Base-by-base conservation (phyloP, 2,329 filamentous ascomycete species). In the Fusarium keratoplasticum region DNA sequence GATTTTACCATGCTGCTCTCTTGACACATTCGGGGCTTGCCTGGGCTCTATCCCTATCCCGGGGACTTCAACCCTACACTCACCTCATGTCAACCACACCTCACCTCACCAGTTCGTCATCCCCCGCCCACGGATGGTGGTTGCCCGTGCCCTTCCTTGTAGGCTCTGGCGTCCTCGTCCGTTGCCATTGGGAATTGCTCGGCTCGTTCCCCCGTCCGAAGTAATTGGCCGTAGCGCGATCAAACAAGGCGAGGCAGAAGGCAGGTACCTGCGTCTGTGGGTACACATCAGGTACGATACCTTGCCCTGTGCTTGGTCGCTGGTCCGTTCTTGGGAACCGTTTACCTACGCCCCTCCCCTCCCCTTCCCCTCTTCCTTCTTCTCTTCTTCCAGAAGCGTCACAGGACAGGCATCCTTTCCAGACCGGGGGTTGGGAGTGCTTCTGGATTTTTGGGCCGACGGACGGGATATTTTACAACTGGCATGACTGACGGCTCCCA, bases 221-320 rank as follows among this genome's bases (percentile, higher is more conserved):
- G 68, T 65, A 70, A 69, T 72, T 73, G 72, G 74, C 69, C 67
- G 63, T 71, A 77, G 71, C 73, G 70, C 71, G 61, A 78, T 77
- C 74, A 78, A 73, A 78, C 66, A 77, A 76, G 61, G 67, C 61
- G 61, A 77, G 67, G 47, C 47, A 52, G 18, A 52, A 52, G 47
- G 44, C 25, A 50, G 47, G 74, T 74, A 77, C 76, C 71, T 73
- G 76, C 74, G 61, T 73, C 66, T 67, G 76, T 78, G 73, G 76
- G 66, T 76, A 77, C 73, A 64, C 42, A 31, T 66, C 72, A 62
- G 61, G 64, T 70, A 47, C 61, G 33, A 36, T 64, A 61, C 61
- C 42, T 64, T 68, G 58, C 66, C 47, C 62, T 62, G 70, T 69
- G 69, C 62, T 65, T 65, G 44, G 61, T 36, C 69, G 52, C 57